Conservation (phyloP, 2,329 filamentous ascomycete species). For the Magnaporthiopsis rhizophila region DNA sequence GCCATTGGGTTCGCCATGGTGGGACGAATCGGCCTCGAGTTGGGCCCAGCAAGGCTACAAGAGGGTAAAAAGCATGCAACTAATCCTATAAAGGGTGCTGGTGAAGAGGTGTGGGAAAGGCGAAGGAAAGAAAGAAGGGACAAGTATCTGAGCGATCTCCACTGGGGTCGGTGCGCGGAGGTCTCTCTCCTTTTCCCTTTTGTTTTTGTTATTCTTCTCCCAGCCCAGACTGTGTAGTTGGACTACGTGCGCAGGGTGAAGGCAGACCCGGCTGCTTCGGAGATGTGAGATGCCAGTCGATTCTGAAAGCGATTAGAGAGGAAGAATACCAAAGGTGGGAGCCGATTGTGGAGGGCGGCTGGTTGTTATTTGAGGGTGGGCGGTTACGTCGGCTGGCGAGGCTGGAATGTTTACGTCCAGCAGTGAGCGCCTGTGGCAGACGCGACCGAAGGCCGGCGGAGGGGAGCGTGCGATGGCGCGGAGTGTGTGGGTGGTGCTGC, state of each 20-base stretch:
- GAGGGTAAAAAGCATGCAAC: background rate
- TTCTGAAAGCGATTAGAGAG: background rate
- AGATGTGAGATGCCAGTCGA: no score
- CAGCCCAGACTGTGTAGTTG: no score
- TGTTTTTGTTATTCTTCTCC: no score
- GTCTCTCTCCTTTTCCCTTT: no score
- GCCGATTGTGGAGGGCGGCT: background rate
- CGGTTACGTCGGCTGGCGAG: background rate
- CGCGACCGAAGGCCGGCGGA: background rate
- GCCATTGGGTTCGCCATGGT: slow-evolving; percentile 18
- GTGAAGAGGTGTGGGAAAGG: background rate
- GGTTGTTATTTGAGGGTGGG: background rate
- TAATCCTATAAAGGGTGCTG: background rate
- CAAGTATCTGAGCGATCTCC: no score
- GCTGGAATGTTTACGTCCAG: background rate
- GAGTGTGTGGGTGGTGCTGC: background rate
- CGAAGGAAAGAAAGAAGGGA: background rate
- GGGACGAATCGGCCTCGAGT: slow-evolving; percentile 8
- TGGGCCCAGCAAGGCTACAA: background rate
- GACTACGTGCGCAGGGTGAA: no score
- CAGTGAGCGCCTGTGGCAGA: background rate
- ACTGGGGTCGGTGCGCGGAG: no score
- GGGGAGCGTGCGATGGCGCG: background rate
- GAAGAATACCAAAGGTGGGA: background rate
- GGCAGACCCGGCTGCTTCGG: no score